A percentile compares a stretch with the other conserved stretches of the same genome.
phyloP scores from a whole-genome alignment of 2,329 filamentous ascomycete species.

The Fusarium clavum region DNA sequence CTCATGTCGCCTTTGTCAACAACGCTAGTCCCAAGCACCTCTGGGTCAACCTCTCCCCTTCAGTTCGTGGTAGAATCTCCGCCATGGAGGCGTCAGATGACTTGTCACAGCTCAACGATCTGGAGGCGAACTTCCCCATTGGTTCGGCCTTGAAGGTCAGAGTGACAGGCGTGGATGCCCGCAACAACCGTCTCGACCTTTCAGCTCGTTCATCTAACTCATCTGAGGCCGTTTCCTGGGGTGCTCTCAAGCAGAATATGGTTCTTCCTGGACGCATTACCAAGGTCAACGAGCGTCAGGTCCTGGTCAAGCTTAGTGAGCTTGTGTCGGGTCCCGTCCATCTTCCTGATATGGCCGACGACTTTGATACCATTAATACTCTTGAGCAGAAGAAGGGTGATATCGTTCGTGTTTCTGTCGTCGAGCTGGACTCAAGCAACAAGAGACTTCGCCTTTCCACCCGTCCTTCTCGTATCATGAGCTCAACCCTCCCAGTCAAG shows the following conservation, averaged over 20 bases:
- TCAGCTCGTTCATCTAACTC: conserved; percentile 74
- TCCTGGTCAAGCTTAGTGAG: conserved; percentile 88
- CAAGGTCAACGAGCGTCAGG: conserved; percentile 83
- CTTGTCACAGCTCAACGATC: conserved; percentile 78
- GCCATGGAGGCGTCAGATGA: conserved; percentile 90
- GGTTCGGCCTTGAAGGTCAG: conserved; percentile 88
- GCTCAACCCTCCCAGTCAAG: conserved; percentile 81
- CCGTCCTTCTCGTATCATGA: conserved; percentile 88
- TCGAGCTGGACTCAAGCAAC: conserved; percentile 83
- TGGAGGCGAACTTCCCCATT: conserved; percentile 84
- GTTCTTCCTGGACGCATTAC: conserved; percentile 86
- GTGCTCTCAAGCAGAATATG: conserved; percentile 80
- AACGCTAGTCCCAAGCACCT: conserved; percentile 83
- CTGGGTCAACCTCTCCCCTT: conserved; percentile 92
- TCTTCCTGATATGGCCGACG: conserved; percentile 85
- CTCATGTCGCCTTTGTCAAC: conserved; percentile 88
- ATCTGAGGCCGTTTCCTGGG: conserved; percentile 68
- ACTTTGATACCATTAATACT: conserved; percentile 84
- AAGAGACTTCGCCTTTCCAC: conserved; percentile 86
- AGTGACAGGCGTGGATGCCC: conserved; percentile 78
- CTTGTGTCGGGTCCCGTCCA: conserved; percentile 82
- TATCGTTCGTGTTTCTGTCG: conserved; percentile 86
- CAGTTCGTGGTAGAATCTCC: conserved; percentile 84
- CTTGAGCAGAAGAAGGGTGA: conserved; percentile 84
- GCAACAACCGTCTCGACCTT: conserved; percentile 83